phyloP scores from a whole-genome alignment of 2,329 filamentous ascomycete genomes.

The Nigrospora osmanthi region DNA sequence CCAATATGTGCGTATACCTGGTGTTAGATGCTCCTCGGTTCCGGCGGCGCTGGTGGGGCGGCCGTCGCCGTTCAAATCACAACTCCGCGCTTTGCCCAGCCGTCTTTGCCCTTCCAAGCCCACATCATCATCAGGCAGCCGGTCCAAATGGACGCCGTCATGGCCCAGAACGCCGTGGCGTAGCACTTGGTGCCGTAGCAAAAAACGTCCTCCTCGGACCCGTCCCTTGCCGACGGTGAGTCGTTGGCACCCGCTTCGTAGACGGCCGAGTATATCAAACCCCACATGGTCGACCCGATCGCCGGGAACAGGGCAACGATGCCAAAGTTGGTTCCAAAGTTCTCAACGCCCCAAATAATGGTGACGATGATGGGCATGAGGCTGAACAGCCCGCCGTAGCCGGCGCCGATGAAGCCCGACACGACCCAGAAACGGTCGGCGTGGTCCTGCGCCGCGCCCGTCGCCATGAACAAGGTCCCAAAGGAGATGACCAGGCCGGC shows the following conservation, averaged over 20 bases:
- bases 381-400: conserved; percentile 87
- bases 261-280: conserved; percentile 74
- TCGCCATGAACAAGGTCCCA: conserved; percentile 71
- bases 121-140: conserved; percentile 65
- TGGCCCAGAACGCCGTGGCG: conserved; percentile 75
- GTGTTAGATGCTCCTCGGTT: too few relatives aligned
- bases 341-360: conserved; percentile 98
- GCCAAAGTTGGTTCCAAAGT: conserved; percentile 97
- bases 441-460: conserved; percentile 66
- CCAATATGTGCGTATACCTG: too few relatives aligned
- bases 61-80: conserved; percentile 35
- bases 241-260: conserved; percentile 61
- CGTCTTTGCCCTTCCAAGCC: conserved; percentile 73
- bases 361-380: conserved; percentile 86
- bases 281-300: conserved; percentile 81
- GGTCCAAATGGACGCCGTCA: conserved; percentile 71
- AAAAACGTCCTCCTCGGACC: conserved; percentile 43
- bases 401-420: conserved; percentile 76
- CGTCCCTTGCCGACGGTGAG: conserved; percentile 22
- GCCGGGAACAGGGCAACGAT: conserved; percentile 91
- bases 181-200: conserved; percentile 84
- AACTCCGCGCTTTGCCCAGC: conserved; percentile 72
- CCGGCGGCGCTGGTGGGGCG: too few relatives aligned
- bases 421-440: conserved; percentile 78
- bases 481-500: conserved; percentile 67